A percentile compares a stretch with the other conserved stretches of the same genome.
Conservation (phyloP, 164 flowering plant genomes). For the Akebia trifoliata region DNA sequence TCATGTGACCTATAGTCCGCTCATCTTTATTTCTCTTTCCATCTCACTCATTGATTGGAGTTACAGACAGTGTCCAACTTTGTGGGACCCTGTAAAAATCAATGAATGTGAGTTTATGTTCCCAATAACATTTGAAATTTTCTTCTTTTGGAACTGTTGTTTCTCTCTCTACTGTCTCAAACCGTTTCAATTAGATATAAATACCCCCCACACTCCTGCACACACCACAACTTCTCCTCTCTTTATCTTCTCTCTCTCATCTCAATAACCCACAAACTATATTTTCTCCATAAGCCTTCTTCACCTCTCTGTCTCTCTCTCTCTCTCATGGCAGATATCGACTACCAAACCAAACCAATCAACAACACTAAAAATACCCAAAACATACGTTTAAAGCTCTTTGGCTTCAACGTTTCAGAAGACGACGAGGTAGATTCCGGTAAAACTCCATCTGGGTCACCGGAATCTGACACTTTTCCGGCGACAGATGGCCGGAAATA, state of each 20-base stretch:
- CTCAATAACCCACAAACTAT: no score
- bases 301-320: no score
- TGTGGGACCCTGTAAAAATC: no score
- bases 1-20: no score
- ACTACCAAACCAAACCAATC: constrained; percentile 25
- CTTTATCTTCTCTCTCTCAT: neutral
- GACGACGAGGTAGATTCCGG: constrained; percentile 44
- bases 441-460: constrained; percentile 32
- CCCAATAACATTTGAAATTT: no score
- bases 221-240: constrained; percentile 18
- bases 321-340: constrained; percentile 39
- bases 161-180: neutral
- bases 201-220: no score
- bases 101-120: no score
- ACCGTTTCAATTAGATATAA: constrained; percentile 20
- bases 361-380: constrained; percentile 8
- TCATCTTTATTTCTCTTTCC: neutral
- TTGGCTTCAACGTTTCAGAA: constrained; percentile 67
- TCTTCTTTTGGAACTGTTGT: no score
- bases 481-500: constrained; percentile 56
- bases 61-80: no score
- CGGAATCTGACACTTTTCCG: constrained; percentile 30
- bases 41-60: constrained; percentile 3
- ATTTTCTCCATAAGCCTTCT: no score
- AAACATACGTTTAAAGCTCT: constrained; percentile 52